Evolutionary conservation across 2,329 filamentous ascomycete species (phyloP).

Genomic region (Moelleriella libera): DNA sequence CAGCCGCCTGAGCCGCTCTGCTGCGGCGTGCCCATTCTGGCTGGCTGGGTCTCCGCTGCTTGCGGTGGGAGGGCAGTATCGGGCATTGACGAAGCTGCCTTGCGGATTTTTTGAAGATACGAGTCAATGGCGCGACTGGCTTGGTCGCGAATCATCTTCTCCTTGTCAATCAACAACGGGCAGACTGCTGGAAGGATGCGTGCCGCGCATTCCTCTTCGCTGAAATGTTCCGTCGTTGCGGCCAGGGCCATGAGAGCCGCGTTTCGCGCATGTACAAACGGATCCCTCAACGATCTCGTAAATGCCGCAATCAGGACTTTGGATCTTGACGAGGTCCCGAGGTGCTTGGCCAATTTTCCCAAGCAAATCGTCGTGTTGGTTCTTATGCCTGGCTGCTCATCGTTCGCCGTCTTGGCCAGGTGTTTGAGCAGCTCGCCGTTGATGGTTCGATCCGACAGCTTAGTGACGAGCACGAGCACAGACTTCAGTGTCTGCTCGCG

Average conservation of each 20-base stretch:
- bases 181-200: constrained; percentile 77
- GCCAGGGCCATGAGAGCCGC: constrained; percentile 75
- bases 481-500: constrained; percentile 94
- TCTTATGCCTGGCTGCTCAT: constrained; percentile 91
- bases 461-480: constrained; percentile 72
- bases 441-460: constrained; percentile 81
- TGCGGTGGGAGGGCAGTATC: constrained; percentile 64
- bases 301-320: constrained; percentile 94
- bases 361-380: constrained; percentile 98
- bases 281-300: constrained; percentile 74
- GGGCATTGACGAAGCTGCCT: constrained; percentile 62
- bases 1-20: constrained; percentile 43
- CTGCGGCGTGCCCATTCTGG: constrained; percentile 70
- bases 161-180: constrained; percentile 80
- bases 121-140: constrained; percentile 78
- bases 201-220: constrained; percentile 74
- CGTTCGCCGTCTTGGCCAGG: constrained; percentile 90
- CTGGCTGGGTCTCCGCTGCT: constrained; percentile 35
- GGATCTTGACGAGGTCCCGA: constrained; percentile 62
- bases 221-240: constrained; percentile 76
- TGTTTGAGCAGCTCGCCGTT: constrained; percentile 88
- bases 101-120: constrained; percentile 71
- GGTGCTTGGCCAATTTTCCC: constrained; percentile 85
- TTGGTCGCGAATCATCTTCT: constrained; percentile 87
- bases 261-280: constrained; percentile 87